phyloP scores from a whole-genome alignment of 768 basidiomycete species.

The Pulveroboletus sp. region DNA sequence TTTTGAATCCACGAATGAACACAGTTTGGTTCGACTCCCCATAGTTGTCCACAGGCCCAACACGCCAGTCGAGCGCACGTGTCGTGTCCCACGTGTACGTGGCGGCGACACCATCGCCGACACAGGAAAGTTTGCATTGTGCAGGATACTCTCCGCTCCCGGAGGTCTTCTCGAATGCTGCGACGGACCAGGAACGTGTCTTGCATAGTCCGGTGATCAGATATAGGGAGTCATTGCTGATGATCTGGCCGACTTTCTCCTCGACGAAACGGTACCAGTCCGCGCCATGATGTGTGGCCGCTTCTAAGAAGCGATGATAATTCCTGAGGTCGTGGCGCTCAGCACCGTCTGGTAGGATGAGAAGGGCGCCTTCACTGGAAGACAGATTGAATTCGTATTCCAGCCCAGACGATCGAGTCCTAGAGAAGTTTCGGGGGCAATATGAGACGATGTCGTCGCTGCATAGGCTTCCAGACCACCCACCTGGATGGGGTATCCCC shows the following conservation, averaged over 20 bases:
- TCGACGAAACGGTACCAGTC: conserved; percentile 29
- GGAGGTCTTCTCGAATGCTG: no score
- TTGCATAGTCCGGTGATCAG: no score
- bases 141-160: no score
- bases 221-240: conserved; percentile 25
- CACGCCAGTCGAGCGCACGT: no score
- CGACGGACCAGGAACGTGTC: no score
- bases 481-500: neutral
- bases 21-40: no score
- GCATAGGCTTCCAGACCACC: neutral
- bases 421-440: neutral
- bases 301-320: conserved; percentile 11
- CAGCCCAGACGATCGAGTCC: neutral
- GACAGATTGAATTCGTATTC: conserved; percentile 10
- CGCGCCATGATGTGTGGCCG: conserved; percentile 17
- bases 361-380: conserved; percentile 25
- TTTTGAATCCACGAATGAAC: conserved; percentile 20
- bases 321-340: conserved; percentile 19
- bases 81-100: no score
- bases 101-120: no score
- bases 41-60: no score
- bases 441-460: no score
- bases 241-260: conserved; percentile 10
- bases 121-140: no score
- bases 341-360: no score